These are phyloP conservation scores for Pelargonium nanum DNA, from an alignment of 345 rosid genomes.

Conservation along the genomic window DNA sequence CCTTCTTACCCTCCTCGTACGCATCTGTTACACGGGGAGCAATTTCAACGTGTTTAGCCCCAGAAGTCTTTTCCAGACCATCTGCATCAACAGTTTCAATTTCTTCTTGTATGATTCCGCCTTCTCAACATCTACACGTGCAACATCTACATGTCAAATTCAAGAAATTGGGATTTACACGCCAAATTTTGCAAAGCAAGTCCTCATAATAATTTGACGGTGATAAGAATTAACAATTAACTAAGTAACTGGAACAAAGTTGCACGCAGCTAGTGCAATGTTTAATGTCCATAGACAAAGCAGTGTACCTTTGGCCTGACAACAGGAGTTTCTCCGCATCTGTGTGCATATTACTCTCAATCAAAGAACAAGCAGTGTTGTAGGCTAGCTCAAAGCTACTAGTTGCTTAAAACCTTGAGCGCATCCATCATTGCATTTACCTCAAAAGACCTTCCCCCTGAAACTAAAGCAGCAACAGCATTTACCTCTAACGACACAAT, in stretches of 20 bases:
- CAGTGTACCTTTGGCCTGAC: constrained; percentile 55
- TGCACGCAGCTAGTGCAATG: background rate
- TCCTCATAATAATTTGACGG: background rate
- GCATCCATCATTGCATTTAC: constrained; percentile 59
- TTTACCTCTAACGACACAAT: constrained; percentile 57
- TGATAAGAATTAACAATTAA: background rate
- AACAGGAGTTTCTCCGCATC: constrained; percentile 89
- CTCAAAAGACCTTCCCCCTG: constrained; percentile 67
- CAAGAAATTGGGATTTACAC: too few relatives aligned
- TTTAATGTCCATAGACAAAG: constrained; percentile 1
- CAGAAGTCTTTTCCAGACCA: constrained; percentile 73
- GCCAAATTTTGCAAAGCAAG: background rate
- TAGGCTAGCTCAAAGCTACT: constrained; percentile 77
- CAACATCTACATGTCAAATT: constrained; percentile 17
- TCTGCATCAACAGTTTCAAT: constrained; percentile 71
- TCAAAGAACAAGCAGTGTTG: constrained; percentile 78
- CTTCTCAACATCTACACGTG: constrained; percentile 66
- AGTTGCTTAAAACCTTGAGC: constrained; percentile 55
- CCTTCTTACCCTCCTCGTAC: constrained; percentile 61
- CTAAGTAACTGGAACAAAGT: background rate
- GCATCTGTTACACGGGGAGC: constrained; percentile 21
- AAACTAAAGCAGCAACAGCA: constrained; percentile 60
- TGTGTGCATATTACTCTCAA: constrained; percentile 42
- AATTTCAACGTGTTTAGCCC: constrained; percentile 69
- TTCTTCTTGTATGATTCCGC: constrained; percentile 78